Base-by-base conservation (phyloP, 495 filamentous ascomycete species). In the Neurospora sp. region DNA sequence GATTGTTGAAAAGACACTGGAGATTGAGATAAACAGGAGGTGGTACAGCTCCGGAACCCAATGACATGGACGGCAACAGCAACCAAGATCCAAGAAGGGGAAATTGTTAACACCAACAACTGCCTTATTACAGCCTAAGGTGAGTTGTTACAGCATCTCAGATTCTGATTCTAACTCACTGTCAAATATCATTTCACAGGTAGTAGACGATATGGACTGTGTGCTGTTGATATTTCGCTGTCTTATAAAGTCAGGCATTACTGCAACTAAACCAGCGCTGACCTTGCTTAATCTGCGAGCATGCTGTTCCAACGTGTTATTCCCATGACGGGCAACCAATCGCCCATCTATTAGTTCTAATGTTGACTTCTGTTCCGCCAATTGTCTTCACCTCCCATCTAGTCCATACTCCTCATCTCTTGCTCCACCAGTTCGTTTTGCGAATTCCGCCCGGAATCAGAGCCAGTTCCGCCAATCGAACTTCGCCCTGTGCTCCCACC, bases 351-450 rank as follows among this genome's bases (percentile, higher is more conserved):
- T 66, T 66, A 66, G 46, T 66, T 35, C 27, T 66, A 66, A 12
- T 27, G 14, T 8, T 8, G n/a, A 4, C 18, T 69, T 27, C 39
- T 69, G 38, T 8, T 14, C 20, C 16, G 6, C 49, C 23, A 40
- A 35, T 31, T 54, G 35, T 38, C 41, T 76, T 54, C 27, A 31
- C 35, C 39, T 39, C 18, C 20, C 37, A 27, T 9, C 74, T 79
- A 81, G 0, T 78, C 73, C 78, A 81, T 80, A 54, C 75, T 76
- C 72, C 75, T 78, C 80, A 83, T 77, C 73, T 83, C 80, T 69
- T 82, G 79, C 10, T 70, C 78, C 23, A 37, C 76, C 12, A 12
- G 41, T 37, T 41, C 69, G n/a, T 75, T 75, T 35, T 76, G 44
- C 20, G 72, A 31, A n/a, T 40, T 35, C 49, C 46, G 40, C 38